phyloP scores from a whole-genome alignment of 108 stramenopile genomes.

The Cyclotella sp. region DNA sequence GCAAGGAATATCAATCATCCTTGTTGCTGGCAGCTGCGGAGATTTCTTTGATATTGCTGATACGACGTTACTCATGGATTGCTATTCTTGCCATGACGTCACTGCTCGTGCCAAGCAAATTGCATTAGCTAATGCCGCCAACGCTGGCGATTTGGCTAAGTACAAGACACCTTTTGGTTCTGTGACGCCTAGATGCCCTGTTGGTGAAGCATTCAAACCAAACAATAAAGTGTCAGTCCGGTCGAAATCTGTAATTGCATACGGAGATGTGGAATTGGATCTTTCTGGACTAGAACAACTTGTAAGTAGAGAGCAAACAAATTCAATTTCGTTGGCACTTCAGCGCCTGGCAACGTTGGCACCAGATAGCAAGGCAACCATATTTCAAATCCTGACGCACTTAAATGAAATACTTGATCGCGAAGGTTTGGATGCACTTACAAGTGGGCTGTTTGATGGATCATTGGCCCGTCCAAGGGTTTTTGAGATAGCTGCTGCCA shows the following conservation, averaged over 20 bases:
- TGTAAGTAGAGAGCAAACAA: conserved; percentile 76
- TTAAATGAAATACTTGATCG: conserved; percentile 58
- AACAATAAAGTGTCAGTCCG: conserved; percentile 73
- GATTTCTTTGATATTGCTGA: conserved; percentile 97
- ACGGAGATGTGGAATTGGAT: conserved; percentile 84
- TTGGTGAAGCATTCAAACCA: conserved; percentile 60
- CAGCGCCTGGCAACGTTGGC: conserved; percentile 56
- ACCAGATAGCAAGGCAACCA: conserved; percentile 39
- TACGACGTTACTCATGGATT: conserved; percentile 92
- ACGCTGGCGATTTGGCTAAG: conserved; percentile 37
- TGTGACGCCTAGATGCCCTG: conserved; percentile 55
- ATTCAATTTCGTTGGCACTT: conserved; percentile 67
- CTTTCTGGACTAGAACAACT: conserved; percentile 81
- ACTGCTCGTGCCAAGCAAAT: conserved; percentile 88
- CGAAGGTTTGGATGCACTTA: conserved; percentile 62
- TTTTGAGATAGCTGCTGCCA: conserved; percentile 82
- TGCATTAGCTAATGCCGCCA: conserved; percentile 49
- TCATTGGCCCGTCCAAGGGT: conserved; percentile 71
- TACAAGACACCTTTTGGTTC: conserved; percentile 54
- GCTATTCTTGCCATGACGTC: conserved; percentile 84
- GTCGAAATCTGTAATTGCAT: conserved; percentile 59
- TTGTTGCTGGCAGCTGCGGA: conserved; percentile 94
- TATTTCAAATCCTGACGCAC: conserved; percentile 56
- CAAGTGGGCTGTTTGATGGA: conserved; percentile 77
- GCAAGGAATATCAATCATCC: conserved; percentile 81